These are phyloP conservation scores for Hura crepitans DNA, from an alignment of 441 rosid species.

Conservation along the genomic window DNA sequence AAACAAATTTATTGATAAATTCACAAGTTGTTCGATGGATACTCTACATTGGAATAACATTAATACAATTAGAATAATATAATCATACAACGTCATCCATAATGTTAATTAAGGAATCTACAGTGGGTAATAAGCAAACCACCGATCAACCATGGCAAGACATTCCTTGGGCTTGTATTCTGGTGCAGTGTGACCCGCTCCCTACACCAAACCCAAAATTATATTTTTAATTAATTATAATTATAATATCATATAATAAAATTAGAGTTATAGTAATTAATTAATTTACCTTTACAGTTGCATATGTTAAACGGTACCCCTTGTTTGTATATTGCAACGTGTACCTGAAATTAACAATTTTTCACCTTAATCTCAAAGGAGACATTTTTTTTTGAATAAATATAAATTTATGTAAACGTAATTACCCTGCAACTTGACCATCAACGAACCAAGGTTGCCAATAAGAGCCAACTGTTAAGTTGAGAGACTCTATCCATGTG, in stretches of 20 bases:
- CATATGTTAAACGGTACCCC: conserved; percentile 25
- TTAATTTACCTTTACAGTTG: conserved; percentile 30
- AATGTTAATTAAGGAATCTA: neutral
- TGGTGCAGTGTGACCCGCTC: conserved; percentile 41
- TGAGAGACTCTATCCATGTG: conserved; percentile 14
- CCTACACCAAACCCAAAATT: conserved; percentile 15
- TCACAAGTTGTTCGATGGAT: no score
- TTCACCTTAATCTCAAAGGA: neutral
- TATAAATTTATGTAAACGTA: neutral
- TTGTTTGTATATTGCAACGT: conserved; percentile 13
- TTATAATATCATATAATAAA: neutral
- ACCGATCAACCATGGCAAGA: conserved; percentile 30
- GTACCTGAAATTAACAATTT: conserved; percentile 10
- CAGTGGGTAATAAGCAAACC: conserved; percentile 33
- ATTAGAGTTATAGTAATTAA: neutral
- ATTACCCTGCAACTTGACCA: conserved; percentile 14
- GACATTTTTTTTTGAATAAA: neutral
- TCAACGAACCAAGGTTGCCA: neutral
- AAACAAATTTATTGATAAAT: no score
- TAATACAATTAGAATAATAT: no score
- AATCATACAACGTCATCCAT: no score
- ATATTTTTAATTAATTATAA: neutral
- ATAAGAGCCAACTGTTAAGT: neutral
- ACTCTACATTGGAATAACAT: no score
- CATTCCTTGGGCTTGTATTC: conserved; percentile 32